Base-by-base conservation (phyloP, 2,329 filamentous ascomycete genomes). In the Chaetoscypha palmicola region DNA sequence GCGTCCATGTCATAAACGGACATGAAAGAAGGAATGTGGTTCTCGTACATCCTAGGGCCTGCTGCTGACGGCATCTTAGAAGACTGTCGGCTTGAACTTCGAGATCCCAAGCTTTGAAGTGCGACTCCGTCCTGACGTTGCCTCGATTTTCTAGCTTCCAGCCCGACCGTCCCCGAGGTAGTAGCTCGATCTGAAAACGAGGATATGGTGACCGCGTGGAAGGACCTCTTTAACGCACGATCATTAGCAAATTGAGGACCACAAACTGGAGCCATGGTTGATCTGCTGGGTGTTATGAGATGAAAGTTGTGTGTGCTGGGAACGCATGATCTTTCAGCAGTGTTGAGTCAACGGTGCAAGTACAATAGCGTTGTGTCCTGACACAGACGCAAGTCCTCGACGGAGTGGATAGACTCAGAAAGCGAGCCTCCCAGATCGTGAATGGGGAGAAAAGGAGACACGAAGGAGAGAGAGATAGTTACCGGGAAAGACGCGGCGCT, bases 11-110 rank as follows among this genome's bases (percentile, higher is more conserved):
- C 79, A 68, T 83, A 85, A 45, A 86, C 81, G 45, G 82, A 81
- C 81, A 84, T 85, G 58, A 86, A 84, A 17, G 82, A 79, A 61
- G 82, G 82, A 71, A 86, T 81, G 64, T 81, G 78, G 60, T 81
- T 78, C 69, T 82, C 77, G 62, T 78, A 81, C 57, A 79, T 63
- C 63, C 76, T 73, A 55, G 77, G 69, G 41, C 76, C 70, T 46
- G 77, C 71, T 53, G 78, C 74, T 56, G 77, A 79, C 64, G 76
- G 76, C 77, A 81, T 81, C 50, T 65, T 77, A 41, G 41, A 41
- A 32, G 34, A 36, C 35, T 14, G 38, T 28, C 43, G 37, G 20
- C 41, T 35, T 26, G 43, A 32, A 33, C 47, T 47, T 46, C 45
- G 54, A 23, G 46, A 35, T 43, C 42, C 46, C 31, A 44, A 36